Conservation (phyloP, 257 asterid genomes). For the Ligustrum vulgare region DNA sequence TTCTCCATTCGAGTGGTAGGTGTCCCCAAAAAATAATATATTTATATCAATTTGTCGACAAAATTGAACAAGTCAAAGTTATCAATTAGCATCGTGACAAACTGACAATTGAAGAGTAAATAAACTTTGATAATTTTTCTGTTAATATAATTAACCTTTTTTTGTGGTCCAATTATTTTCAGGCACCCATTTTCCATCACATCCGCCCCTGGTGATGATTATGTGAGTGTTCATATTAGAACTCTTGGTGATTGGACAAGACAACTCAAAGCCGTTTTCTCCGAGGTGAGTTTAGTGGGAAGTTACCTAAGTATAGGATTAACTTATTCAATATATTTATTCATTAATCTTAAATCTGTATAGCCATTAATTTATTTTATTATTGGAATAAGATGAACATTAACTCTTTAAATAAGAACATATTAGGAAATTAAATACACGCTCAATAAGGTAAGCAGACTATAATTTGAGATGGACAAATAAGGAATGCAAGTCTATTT, state of each 20-base stretch:
- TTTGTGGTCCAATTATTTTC: conserved; percentile 26
- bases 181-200: conserved; percentile 96
- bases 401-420: no score
- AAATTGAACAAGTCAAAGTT: not conserved
- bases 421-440: no score
- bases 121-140: conserved; percentile 11
- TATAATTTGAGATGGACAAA: no score
- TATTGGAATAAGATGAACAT: no score
- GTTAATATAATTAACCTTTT: not conserved
- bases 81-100: conserved; percentile 2
- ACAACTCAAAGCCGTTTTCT: conserved; percentile 67
- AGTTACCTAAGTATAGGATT: no score
- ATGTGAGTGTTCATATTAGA: conserved; percentile 81
- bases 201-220: conserved; percentile 79
- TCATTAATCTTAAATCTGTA: no score
- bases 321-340: no score
- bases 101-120: conserved; percentile 16
- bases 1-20: conserved; percentile 92
- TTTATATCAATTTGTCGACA: not conserved
- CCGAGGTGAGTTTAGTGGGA: conserved; percentile 46
- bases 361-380: no score
- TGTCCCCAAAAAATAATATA: not conserved
- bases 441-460: no score
- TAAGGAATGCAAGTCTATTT: no score
- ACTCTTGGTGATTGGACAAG: conserved; percentile 88